Percentiles rank a stretch among this genome's conserved stretches.
Evolutionary conservation across 495 filamentous ascomycete species (phyloP).

Genomic region (Aspergillus cristatus): DNA sequence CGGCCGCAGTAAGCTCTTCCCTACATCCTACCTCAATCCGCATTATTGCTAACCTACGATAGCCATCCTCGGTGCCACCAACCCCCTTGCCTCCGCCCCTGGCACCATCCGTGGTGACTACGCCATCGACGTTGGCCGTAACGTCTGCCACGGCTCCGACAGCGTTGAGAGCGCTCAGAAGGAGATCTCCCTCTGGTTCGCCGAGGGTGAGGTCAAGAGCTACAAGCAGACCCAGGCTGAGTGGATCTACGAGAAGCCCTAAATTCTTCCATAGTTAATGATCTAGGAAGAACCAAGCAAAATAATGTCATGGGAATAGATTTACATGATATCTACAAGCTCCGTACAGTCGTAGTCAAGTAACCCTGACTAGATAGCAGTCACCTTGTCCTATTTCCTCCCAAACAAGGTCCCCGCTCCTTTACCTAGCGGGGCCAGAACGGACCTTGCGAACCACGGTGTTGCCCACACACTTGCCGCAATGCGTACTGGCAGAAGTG

Average conservation of each 20-base stretch:
- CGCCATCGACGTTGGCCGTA: conserved; percentile 82
- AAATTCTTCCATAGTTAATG: conserved; percentile 31
- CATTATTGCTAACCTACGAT: conserved; percentile 6
- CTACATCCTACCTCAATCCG: not conserved
- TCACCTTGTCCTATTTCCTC: conserved; percentile 10
- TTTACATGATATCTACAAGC: conserved; percentile 9
- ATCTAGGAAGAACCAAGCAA: conserved; percentile 9
- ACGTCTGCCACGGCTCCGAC: conserved; percentile 99
- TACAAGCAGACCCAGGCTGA: conserved; percentile 71
- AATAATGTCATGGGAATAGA: conserved; percentile 4
- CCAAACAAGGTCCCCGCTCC: conserved; percentile 30
- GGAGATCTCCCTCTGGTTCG: conserved; percentile 98
- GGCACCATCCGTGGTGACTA: conserved; percentile 95
- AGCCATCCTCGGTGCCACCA: conserved; percentile 94
- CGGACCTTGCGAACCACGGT: conserved; percentile 79
- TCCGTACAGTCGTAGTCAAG: not conserved
- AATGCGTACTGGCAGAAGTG: conserved; percentile 66
- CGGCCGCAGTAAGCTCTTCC: conserved; percentile 76
- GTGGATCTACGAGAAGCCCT: conserved; percentile 93
- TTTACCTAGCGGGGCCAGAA: conserved; percentile 42
- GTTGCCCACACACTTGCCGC: conserved; percentile 75
- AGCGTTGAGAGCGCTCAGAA: conserved; percentile 97
- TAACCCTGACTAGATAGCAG: no score
- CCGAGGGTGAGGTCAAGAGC: conserved; percentile 64
- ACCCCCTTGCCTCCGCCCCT: conserved; percentile 84